Base-by-base conservation (phyloP, 345 rosid species). In the Gossypium australe region DNA sequence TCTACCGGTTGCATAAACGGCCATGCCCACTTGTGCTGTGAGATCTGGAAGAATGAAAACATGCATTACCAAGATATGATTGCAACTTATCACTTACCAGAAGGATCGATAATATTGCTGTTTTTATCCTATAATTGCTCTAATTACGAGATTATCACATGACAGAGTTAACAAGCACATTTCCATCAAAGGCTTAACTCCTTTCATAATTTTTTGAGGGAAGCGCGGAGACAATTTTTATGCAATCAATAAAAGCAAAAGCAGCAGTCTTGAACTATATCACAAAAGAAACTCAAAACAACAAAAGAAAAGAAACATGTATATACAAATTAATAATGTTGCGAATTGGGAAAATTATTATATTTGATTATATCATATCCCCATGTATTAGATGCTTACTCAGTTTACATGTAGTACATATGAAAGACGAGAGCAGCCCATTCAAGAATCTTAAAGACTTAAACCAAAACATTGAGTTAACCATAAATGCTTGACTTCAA, bases 1-100 rank as follows among this genome's bases (percentile, higher is more conserved):
- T 56, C 60, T 47, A 95, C 99, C 60, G 99, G 97, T 72, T 93
- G 85, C 94, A 82, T 81, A 80, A 95, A 95, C 1, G 98, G 99
- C 90, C 87, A 84, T 16, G 96, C 98, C 85, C 90, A 90, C 84
- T 79, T 89, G 84, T 91, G 99, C 85, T 87, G 94, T 5, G 94
- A 90, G 68, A 93, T 79, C 99, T 95, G 89, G 29, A 53, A 75
- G 74, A 72, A 49, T 34, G 34, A 69, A 34, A 24, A 64, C 16
- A 57, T n/a, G 25, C 53, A 78, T 13, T 16, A 17, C 52, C 51
- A 34, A 5, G 41, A 56, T 51, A 38, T 22, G 74, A 48, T 20
- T n/a, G 48, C 55, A 71, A 58, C 18, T 11, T 67, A 24, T 11
- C 13, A 34, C 41, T 34, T 34, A 34, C 41, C 41, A 5, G 41